Evolutionary conservation across 805 yeast species (phyloP).

Genomic region (Wickerhamiella hasegawae): DNA sequence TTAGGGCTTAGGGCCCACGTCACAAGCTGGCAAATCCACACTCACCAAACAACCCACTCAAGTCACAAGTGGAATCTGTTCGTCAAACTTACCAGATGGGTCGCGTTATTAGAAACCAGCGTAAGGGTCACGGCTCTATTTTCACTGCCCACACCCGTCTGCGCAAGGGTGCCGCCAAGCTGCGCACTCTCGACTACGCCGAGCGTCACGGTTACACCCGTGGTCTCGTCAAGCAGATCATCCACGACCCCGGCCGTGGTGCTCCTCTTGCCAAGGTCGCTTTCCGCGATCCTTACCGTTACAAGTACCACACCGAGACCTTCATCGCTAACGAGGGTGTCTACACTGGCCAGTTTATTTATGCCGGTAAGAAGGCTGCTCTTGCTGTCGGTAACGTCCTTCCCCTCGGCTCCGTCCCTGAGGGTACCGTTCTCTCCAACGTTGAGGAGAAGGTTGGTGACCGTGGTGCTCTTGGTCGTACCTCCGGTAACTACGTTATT

Average conservation of each 20-base stretch:
- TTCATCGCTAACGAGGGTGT: conserved; percentile 99
- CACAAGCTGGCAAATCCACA: too few relatives aligned
- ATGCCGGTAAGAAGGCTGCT: conserved; percentile 98
- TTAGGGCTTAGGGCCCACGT: too few relatives aligned
- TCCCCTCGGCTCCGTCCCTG: conserved; percentile 95
- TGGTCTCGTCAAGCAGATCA: conserved; percentile 96
- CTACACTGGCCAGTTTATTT: conserved; percentile 97
- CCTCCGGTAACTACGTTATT: conserved; percentile 99
- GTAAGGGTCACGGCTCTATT: conserved; percentile 98
- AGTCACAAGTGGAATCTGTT: too few relatives aligned
- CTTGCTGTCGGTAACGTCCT: conserved; percentile 86
- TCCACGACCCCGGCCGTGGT: conserved; percentile 99
- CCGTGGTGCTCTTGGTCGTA: conserved; percentile 99
- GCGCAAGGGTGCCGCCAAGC: conserved; percentile 99
- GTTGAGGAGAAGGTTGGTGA: conserved; percentile 98
- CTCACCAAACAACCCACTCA: too few relatives aligned
- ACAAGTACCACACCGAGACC: conserved; percentile 94
- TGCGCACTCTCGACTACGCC: conserved; percentile 97
- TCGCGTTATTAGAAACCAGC: conserved; percentile 96
- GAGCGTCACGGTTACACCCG: conserved; percentile 99
- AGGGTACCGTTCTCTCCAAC: conserved; percentile 97
- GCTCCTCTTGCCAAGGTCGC: conserved; percentile 99
- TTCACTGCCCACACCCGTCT: conserved; percentile 99
- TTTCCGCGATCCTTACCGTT: conserved; percentile 99
- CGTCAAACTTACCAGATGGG: too few relatives aligned